phyloP scores from a whole-genome alignment of 2,329 filamentous ascomycete genomes.

The Alternaria longipes region DNA sequence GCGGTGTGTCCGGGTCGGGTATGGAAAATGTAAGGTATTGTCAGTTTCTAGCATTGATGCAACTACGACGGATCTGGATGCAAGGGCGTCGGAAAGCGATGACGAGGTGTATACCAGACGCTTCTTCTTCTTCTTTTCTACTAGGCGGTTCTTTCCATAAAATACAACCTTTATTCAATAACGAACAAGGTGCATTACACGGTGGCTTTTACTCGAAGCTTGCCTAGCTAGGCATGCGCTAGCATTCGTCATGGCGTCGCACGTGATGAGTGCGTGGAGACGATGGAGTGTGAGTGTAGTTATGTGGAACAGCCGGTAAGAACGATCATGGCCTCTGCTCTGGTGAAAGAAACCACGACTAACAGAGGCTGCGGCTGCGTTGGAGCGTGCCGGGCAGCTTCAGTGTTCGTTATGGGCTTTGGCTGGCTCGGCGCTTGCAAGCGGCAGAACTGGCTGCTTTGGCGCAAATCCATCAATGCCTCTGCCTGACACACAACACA shows the following conservation, averaged over 20 bases:
- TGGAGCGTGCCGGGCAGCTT: neutral
- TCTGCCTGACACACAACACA: conserved; percentile 41
- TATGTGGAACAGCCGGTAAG: conserved; percentile 4
- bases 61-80: conserved; percentile 31
- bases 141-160: conserved; percentile 28
- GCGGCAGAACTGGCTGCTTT: conserved; percentile 18
- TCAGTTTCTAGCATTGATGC: conserved; percentile 42
- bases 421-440: conserved; percentile 30
- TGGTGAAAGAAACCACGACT: conserved; percentile 1
- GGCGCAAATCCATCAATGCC: conserved; percentile 29
- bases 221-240: conserved; percentile 13
- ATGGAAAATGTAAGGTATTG: conserved; percentile 25
- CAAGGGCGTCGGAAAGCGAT: conserved; percentile 34
- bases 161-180: conserved; percentile 26
- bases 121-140: conserved; percentile 23
- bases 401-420: conserved; percentile 14
- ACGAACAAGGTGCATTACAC: conserved; percentile 2
- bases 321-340: neutral
- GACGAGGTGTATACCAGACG: conserved; percentile 11
- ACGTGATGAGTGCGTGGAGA: conserved; percentile 19
- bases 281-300: conserved; percentile 1
- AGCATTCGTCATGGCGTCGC: conserved; percentile 17
- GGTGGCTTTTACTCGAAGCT: conserved; percentile 12
- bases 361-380: conserved; percentile 4
- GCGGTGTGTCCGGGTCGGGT: conserved; percentile 11